A percentile compares a stretch with the other conserved stretches of the same genome.
phyloP scores from a whole-genome alignment of 352 stramenopile genomes.

The Globisporangium lucens region DNA sequence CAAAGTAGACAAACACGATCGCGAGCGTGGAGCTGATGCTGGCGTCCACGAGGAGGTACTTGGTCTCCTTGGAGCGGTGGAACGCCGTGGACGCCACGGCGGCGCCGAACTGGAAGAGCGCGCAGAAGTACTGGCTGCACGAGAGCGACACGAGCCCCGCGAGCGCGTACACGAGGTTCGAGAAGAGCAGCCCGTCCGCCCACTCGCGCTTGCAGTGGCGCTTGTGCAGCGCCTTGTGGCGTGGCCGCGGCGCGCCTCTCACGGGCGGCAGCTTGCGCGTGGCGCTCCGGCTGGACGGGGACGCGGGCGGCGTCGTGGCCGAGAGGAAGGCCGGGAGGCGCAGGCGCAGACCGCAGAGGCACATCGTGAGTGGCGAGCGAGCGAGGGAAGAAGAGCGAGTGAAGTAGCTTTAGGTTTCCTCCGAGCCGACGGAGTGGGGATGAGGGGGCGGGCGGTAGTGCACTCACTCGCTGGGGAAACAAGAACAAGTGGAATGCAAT shows the following conservation, averaged over 20 bases:
- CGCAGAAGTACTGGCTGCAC: constrained; percentile 72
- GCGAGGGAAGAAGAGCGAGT: background rate
- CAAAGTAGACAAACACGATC: constrained; percentile 67
- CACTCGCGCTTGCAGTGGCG: constrained; percentile 46
- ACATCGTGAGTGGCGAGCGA: constrained; percentile 21
- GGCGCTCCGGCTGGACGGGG: constrained; percentile 10
- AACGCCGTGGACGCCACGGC: constrained; percentile 74
- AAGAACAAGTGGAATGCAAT: background rate
- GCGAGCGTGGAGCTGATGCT: constrained; percentile 70
- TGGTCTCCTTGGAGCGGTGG: constrained; percentile 81
- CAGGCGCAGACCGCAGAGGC: constrained; percentile 30
- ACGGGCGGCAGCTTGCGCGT: constrained; percentile 34
- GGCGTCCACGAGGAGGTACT: constrained; percentile 76
- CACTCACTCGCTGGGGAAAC: background rate
- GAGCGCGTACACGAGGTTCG: constrained; percentile 74
- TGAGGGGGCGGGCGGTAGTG: background rate
- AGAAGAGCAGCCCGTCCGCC: constrained; percentile 80
- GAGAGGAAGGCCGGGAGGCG: constrained; percentile 18
- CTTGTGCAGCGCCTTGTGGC: constrained; percentile 29
- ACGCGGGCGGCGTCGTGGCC: constrained; percentile 14
- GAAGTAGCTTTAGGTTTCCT: background rate
- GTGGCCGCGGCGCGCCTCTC: constrained; percentile 23
- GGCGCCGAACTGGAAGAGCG: constrained; percentile 62
- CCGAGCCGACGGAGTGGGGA: background rate
- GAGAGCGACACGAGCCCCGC: constrained; percentile 67